Conservation (phyloP, 805 yeast species). For the Candida methanosorbosa region DNA sequence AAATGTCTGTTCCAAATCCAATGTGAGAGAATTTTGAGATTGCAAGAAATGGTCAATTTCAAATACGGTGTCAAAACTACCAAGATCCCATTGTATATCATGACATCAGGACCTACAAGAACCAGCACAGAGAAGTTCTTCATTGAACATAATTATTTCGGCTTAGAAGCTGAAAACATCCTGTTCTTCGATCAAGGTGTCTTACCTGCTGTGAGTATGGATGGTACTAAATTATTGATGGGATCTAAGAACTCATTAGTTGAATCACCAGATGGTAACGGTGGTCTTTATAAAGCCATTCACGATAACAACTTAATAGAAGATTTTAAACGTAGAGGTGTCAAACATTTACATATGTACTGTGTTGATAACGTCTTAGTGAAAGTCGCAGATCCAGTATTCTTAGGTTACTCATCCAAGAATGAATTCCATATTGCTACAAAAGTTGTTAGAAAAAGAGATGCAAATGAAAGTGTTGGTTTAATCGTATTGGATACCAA, state of each 20-base stretch:
- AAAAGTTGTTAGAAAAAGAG: conserved; percentile 89
- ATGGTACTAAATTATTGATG: conserved; percentile 64
- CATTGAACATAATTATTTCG: conserved; percentile 54
- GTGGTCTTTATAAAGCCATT: conserved; percentile 88
- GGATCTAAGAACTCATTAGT: conserved; percentile 48
- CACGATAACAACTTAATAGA: conserved; percentile 51
- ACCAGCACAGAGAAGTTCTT: conserved; percentile 67
- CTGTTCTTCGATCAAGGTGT: conserved; percentile 91
- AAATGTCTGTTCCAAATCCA: conserved; percentile 88
- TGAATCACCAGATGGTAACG: conserved; percentile 96
- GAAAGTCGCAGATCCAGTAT: conserved; percentile 86
- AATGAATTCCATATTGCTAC: conserved; percentile 73
- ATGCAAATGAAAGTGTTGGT: conserved; percentile 85
- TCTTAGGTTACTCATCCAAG: conserved; percentile 74
- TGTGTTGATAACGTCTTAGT: conserved; percentile 94
- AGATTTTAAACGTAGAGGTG: conserved; percentile 59
- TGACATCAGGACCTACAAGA: conserved; percentile 91
- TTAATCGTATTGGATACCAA: conserved; percentile 65
- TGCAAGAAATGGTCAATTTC: conserved; percentile 46
- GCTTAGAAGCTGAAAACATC: conserved; percentile 51
- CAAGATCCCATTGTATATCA: conserved; percentile 73
- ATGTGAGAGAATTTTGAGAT: conserved; percentile 68
- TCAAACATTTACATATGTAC: conserved; percentile 90
- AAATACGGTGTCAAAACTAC: conserved; percentile 14
- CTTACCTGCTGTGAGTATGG: conserved; percentile 73